Conservation (phyloP, 345 rosid species). For the Brassica incana region DNA sequence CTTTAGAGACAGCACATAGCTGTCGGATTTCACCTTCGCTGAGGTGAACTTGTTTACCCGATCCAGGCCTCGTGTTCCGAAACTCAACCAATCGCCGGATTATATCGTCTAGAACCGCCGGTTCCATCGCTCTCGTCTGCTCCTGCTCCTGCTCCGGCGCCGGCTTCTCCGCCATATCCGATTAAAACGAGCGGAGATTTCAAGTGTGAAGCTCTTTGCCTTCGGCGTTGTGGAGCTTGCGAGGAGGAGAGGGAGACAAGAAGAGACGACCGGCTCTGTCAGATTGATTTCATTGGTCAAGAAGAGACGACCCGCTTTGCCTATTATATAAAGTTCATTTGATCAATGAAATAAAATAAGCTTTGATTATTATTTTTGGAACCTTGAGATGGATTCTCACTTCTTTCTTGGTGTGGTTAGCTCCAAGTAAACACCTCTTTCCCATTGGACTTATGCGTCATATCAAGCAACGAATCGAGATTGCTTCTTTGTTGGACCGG, state of each 20-base stretch:
- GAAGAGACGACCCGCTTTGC: no score
- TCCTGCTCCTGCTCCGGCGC: conserved; percentile 10
- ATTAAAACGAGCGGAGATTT: background rate
- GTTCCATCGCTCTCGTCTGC: conserved; percentile 49
- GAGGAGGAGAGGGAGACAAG: background rate
- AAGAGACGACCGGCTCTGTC: conserved; percentile 8
- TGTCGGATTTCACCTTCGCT: conserved; percentile 79
- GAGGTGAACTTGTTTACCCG: conserved; percentile 74
- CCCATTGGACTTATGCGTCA: no score
- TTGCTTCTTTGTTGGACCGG: no score
- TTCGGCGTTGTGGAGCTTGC: conserved; percentile 24
- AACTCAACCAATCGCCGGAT: conserved; percentile 60
- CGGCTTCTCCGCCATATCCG: conserved; percentile 40
- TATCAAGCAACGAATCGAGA: no score
- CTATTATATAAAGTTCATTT: no score
- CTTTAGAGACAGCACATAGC: conserved; percentile 61
- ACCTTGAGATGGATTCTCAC: no score
- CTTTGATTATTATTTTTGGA: no score
- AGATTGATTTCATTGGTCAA: conserved; percentile 18
- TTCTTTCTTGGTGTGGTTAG: no score
- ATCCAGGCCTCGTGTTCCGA: conserved; percentile 55
- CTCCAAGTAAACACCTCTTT: no score
- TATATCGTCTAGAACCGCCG: conserved; percentile 64
- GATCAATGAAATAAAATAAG: no score
- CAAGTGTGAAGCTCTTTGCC: conserved; percentile 14